Percentiles rank a stretch among this genome's conserved stretches.
Evolutionary conservation across 2,329 filamentous ascomycete species (phyloP).

Genomic region (Cytospora leucostoma): DNA sequence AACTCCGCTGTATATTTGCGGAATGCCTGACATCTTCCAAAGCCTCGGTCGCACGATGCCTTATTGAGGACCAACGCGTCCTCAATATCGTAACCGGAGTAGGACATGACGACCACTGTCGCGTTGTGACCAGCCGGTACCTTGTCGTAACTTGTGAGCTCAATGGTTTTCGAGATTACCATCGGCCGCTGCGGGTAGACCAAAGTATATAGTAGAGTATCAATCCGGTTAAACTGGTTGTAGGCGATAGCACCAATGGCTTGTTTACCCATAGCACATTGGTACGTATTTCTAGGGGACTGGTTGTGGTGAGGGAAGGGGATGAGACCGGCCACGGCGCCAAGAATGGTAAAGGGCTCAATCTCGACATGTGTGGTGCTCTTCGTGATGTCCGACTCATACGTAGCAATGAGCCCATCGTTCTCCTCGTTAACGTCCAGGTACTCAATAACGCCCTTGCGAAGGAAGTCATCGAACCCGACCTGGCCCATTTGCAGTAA

Average conservation of each 20-base stretch:
- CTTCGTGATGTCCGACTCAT: constrained; percentile 79
- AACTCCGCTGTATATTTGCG: constrained; percentile 87
- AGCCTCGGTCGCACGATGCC: constrained; percentile 90
- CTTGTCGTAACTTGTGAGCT: constrained; percentile 95
- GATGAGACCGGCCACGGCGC: constrained; percentile 92
- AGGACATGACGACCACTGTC: constrained; percentile 98
- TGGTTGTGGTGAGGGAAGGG: constrained; percentile 99
- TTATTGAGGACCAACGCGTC: constrained; percentile 97
- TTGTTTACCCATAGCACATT: constrained; percentile 99
- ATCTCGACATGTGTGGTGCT: constrained; percentile 95
- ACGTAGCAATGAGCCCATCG: constrained; percentile 88
- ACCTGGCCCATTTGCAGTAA: constrained; percentile 80
- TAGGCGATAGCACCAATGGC: constrained; percentile 97
- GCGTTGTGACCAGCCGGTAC: constrained; percentile 96
- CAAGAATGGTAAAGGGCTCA: constrained; percentile 94
- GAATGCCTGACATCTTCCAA: constrained; percentile 97
- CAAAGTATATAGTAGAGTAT: constrained; percentile 92
- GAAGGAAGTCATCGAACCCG: constrained; percentile 92
- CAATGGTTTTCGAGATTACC: constrained; percentile 96
- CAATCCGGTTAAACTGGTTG: constrained; percentile 96
- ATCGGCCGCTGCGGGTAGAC: constrained; percentile 97
- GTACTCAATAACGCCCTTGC: constrained; percentile 89
- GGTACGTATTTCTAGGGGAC: constrained; percentile 96
- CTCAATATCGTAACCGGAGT: constrained; percentile 98
- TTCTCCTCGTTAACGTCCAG: constrained; percentile 98